Evolutionary conservation across 768 basidiomycete genomes (phyloP), one percentile per base, ranked within the genome.

Genomic region (Collybiopsis confluens): DNA sequence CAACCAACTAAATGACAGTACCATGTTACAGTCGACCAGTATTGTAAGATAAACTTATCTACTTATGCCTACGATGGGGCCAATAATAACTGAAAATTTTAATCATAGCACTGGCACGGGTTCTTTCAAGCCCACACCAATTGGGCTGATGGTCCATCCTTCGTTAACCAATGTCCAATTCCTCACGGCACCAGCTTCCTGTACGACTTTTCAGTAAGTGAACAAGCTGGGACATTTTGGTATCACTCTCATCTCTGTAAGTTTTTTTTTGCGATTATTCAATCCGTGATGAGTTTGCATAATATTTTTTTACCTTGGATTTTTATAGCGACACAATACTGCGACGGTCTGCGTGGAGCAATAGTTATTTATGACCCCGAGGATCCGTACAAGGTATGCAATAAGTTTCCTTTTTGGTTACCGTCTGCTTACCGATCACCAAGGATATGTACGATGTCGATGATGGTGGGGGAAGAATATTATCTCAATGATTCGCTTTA

Each of bases 91-190:
- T n/a, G n/a, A n/a, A n/a, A n/a, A n/a, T n/a, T n/a, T n/a, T n/a
- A n/a, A n/a, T n/a, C n/a, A n/a, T n/a, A 74, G 73, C 66, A 68
- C 27, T 56, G 56, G 56, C 56, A 56, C 33, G 56, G 56, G 2
- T 28, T 56, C 35, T 53, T 52, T 27, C 56, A 56, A 27, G 33
- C 45, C 9, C 20, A 20, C 7, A 53, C 56, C 26, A 50, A 41
- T 30, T 54, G 24, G 26, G 45, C 26, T 15, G 44, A 49, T 69
- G 45, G 70, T 13, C 59, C 64, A 36, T 54, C 70, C 20, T 73
- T 64, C 41, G 52, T 72, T 7, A 68, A 65, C 11, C 73, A 72
- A 48, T 73, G 71, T 52, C 71, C 70, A 16, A 70, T 69, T 21
- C 60, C 50, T 38, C 58, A 65, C 15, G 62, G 66, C 20, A 45